Conservation (phyloP, 192 early-diverging fungal genomes). For the Umbelopsis isabellina region DNA sequence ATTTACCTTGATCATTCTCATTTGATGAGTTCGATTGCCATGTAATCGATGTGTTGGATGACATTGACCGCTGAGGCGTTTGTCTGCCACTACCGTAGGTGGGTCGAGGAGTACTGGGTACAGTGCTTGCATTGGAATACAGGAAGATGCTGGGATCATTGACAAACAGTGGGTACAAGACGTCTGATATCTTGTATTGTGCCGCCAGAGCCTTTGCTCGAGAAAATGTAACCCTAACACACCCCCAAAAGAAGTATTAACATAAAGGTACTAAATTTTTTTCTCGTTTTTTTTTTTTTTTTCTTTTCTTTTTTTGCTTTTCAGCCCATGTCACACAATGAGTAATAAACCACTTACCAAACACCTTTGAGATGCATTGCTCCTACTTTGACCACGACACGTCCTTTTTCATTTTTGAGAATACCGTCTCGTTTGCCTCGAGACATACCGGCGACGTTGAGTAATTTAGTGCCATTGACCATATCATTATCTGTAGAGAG, state of each 20-base stretch:
- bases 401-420: constrained; percentile 83
- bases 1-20: constrained; percentile 17
- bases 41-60: constrained; percentile 19
- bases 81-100: background rate
- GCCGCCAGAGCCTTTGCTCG: constrained; percentile 67
- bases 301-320: too few species aligned
- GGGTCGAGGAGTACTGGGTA: constrained; percentile 1
- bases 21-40: constrained; percentile 15
- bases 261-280: background rate
- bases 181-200: constrained; percentile 75
- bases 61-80: constrained; percentile 1
- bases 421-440: constrained; percentile 84
- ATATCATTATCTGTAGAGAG: constrained; percentile 73
- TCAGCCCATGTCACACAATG: background rate
- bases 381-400: constrained; percentile 82
- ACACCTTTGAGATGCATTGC: constrained; percentile 87
- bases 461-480: constrained; percentile 84
- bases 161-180: constrained; percentile 76
- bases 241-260: constrained; percentile 19
- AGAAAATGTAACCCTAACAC: constrained; percentile 61
- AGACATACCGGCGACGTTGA: constrained; percentile 85
- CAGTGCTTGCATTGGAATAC: constrained; percentile 35
- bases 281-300: background rate
- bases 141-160: constrained; percentile 72
- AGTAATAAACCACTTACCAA: constrained; percentile 54